These are phyloP conservation scores for Penicillium sp. DNA, from an alignment of 2,329 filamentous ascomycete genomes.

Conservation along the genomic window DNA sequence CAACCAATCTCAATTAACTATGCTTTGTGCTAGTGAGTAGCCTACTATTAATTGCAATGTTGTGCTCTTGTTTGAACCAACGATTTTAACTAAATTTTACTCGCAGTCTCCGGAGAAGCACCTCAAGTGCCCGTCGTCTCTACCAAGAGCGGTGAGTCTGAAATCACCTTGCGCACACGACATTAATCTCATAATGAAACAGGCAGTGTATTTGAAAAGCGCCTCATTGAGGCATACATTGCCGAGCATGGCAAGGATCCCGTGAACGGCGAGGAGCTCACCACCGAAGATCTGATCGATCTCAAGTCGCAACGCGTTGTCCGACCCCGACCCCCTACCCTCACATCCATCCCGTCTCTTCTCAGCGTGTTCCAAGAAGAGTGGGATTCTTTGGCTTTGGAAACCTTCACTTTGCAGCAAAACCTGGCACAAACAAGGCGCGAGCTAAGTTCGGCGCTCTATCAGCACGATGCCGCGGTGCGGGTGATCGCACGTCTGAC, in stretches of 20 bases:
- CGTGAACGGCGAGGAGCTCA: conserved; percentile 79
- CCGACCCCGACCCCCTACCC: conserved; percentile 82
- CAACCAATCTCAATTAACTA: conserved; percentile 36
- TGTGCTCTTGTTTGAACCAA: background rate
- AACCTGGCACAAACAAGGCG: conserved; percentile 86
- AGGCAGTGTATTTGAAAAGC: conserved; percentile 92
- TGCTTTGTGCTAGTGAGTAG: conserved; percentile 64
- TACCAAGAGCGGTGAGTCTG: conserved; percentile 78
- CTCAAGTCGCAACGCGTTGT: conserved; percentile 81
- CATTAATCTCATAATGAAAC: conserved; percentile 29
- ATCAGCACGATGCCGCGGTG: conserved; percentile 96
- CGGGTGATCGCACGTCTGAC: conserved; percentile 87
- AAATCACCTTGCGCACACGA: conserved; percentile 13
- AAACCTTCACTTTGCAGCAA: conserved; percentile 87
- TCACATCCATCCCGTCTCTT: conserved; percentile 93
- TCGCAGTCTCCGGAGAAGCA: conserved; percentile 87
- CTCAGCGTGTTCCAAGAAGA: conserved; percentile 96
- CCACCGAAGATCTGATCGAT: conserved; percentile 79
- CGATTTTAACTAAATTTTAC: conserved; percentile 16
- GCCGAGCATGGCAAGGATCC: conserved; percentile 91
- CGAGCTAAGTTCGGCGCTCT: conserved; percentile 88
- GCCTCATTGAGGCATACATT: conserved; percentile 92
- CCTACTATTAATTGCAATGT: conserved; percentile 6
- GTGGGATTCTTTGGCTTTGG: conserved; percentile 90
- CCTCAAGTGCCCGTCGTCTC: conserved; percentile 93